Evolutionary conservation across 768 basidiomycete genomes (phyloP).

Genomic region (Podaxis mareebaensis): DNA sequence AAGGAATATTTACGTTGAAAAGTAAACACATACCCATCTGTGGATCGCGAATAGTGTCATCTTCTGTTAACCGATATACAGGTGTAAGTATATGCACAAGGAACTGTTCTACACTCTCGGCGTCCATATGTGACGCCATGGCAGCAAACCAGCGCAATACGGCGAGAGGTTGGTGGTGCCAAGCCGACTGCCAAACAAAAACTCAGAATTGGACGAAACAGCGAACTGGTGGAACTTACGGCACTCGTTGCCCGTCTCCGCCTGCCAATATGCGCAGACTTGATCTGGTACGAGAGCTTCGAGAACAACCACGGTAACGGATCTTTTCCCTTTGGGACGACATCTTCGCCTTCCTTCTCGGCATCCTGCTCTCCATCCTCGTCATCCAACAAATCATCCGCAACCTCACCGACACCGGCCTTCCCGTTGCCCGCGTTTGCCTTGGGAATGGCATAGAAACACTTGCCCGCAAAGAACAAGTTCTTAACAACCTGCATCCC

Average conservation of each 20-base stretch:
- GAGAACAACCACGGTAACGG: conserved; percentile 89
- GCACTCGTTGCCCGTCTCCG: conserved; percentile 49
- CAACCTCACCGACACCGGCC: conserved; percentile 28
- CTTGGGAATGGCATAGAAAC: conserved; percentile 54
- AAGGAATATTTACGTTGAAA: neutral
- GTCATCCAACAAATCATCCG: conserved; percentile 28
- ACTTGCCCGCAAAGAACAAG: conserved; percentile 88
- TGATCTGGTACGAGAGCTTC: conserved; percentile 85
- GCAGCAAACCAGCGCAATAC: conserved; percentile 94
- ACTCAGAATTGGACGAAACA: conserved; percentile 6
- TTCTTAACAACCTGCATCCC: conserved; percentile 90
- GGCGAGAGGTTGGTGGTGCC: conserved; percentile 80
- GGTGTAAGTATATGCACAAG: conserved; percentile 86
- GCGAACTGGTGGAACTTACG: conserved; percentile 35
- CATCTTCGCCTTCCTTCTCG: conserved; percentile 24
- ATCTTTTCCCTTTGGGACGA: conserved; percentile 25
- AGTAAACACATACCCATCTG: conserved; percentile 64
- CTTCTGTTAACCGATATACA: conserved; percentile 83
- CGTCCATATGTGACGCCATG: conserved; percentile 74
- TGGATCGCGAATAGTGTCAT: conserved; percentile 76
- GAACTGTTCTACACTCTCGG: conserved; percentile 59
- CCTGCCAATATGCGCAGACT: conserved; percentile 71
- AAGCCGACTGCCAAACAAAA: conserved; percentile 57
- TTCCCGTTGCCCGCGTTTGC: conserved; percentile 22
- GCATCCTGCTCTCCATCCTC: conserved; percentile 24